Evolutionary conservation across 106 monocot genomes (phyloP), one percentile per base, ranked within the genome.

Genomic region (Dioscorea zingiberensis): DNA sequence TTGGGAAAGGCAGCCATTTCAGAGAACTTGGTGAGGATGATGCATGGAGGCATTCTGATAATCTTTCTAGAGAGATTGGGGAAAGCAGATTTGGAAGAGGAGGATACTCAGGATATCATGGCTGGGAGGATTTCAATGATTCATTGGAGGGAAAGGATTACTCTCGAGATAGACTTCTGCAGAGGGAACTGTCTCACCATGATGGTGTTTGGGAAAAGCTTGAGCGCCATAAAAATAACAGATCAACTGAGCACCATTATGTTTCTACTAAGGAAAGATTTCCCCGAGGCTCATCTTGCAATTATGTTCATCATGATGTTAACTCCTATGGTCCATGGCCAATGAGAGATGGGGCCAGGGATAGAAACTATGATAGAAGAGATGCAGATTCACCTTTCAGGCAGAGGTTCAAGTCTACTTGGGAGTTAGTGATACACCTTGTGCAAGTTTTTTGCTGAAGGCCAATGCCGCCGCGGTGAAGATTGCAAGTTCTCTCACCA

Each of bases 21-120:
- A 72, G 68, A 24, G 69, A 48, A 47, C 38, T 46, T 58, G 69
- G 73, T 64, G 73, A 79, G 22, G 70, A 79, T 55, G 73, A 47
- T 22, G 51, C 28, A 46, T 44, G 54, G 47, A 51, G 25, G 47
- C 5, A 51, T 30, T 54, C 55, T 67, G 67, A 60, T 48, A 7
- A 25, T 58, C 49, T 14, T 27, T 7, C 28, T 51, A 61, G 18
- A 48, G 64, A 71, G 23, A 21, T 11, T 32, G 54, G 67, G 48
- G 78, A 47, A 55, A 62, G 46, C 14, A 66, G 78, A 45, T 62
- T 48, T 69, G 72, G 57, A 53, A 69, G 63, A 19, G 59, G 64
- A 44, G 57, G 60, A 65, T 69, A 47, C 49, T 21, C 61, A 16
- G 21, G 44, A 25, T n/a, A 53, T 26, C 27, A 47, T 13, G 70